These are phyloP conservation scores for Bathelium albidoporum DNA, from an alignment of 495 filamentous ascomycete genomes.

Conservation along the genomic window DNA sequence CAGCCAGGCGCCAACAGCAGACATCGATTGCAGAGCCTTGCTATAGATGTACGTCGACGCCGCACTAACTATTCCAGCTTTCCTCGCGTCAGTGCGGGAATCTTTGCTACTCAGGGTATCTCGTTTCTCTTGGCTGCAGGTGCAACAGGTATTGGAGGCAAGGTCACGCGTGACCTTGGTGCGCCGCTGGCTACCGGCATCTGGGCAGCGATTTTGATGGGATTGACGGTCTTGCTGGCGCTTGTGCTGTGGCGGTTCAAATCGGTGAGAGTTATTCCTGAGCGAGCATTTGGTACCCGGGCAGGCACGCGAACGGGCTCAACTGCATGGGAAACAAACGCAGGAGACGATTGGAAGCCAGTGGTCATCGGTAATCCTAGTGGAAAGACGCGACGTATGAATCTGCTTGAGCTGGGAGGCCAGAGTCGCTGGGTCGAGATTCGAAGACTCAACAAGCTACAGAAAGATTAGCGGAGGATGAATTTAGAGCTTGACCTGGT, in stretches of 20 bases:
- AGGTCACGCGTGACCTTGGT: conserved; percentile 50
- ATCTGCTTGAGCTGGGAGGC: conserved; percentile 52
- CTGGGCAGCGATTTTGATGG: conserved; percentile 50
- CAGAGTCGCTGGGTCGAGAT: conserved; percentile 62
- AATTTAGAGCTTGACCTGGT: too few relatives aligned
- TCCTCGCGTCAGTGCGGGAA: conserved; percentile 59
- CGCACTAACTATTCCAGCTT: conserved; percentile 57
- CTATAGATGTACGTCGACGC: conserved; percentile 39
- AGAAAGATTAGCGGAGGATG: conserved; percentile 20
- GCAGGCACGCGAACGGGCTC: conserved; percentile 26
- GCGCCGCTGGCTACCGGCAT: conserved; percentile 53
- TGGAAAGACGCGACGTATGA: conserved; percentile 54
- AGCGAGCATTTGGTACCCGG: conserved; percentile 35
- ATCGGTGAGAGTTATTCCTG: conserved; percentile 54
- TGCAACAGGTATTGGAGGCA: conserved; percentile 52
- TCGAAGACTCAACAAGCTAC: conserved; percentile 51
- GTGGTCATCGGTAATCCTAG: conserved; percentile 58
- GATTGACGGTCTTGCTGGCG: conserved; percentile 52
- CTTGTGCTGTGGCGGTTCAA: conserved; percentile 51
- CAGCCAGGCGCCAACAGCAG: conserved; percentile 52
- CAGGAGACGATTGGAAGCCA: conserved; percentile 52
- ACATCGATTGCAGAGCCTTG: conserved; percentile 36
- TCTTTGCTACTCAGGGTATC: conserved; percentile 56
- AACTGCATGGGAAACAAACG: conserved; percentile 21
- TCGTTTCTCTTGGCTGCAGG: conserved; percentile 55